phyloP scores from a whole-genome alignment of 306 rosid genomes.

The Cucumis sativus region DNA sequence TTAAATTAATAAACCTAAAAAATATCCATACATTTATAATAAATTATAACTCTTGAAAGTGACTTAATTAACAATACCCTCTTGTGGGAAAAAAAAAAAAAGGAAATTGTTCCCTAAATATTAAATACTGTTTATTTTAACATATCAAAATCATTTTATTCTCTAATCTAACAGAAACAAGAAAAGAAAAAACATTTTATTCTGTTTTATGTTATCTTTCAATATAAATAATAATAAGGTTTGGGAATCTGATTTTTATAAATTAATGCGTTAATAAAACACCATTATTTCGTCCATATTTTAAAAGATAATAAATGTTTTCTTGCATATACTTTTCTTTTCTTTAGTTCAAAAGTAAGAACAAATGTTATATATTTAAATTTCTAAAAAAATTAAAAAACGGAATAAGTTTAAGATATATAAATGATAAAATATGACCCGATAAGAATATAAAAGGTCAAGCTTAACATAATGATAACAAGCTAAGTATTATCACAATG shows the following conservation, averaged over 20 bases:
- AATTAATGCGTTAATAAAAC: not conserved
- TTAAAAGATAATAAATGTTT: not conserved
- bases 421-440: too few relatives aligned
- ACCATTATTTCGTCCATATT: not conserved
- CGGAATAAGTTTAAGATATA: too few relatives aligned
- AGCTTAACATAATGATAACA: too few relatives aligned
- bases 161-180: not conserved
- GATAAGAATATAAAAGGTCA: too few relatives aligned
- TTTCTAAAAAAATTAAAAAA: too few relatives aligned
- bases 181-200: not conserved
- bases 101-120: not conserved
- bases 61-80: not conserved
- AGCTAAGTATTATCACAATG: too few relatives aligned
- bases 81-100: not conserved
- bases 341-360: too few relatives aligned
- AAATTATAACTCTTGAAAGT: not conserved
- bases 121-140: not conserved
- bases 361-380: too few relatives aligned
- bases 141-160: not conserved
- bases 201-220: not conserved
- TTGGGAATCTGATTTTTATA: not conserved
- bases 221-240: not conserved
- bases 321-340: too few relatives aligned
- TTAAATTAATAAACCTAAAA: not conserved
- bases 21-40: not conserved